A percentile compares a stretch with the other conserved stretches of the same genome.
These are phyloP conservation scores for Capsicum chinense DNA, from an alignment of 257 asterid genomes.

Conservation along the genomic window DNA sequence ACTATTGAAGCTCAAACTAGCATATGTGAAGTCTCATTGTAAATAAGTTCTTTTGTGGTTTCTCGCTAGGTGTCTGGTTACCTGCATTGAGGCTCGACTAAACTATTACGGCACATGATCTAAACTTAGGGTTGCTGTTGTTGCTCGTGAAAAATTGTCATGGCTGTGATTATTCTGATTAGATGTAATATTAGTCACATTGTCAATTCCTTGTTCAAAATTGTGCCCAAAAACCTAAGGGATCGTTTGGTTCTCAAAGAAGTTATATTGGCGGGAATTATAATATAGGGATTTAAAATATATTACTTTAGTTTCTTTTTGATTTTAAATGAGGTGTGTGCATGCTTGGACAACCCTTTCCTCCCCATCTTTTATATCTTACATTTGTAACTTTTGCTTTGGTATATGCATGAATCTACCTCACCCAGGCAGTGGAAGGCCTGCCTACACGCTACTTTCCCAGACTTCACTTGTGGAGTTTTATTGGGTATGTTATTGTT, in stretches of 20 bases:
- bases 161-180: too few species aligned
- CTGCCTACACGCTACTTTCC: too few species aligned
- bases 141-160: too few species aligned
- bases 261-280: not conserved
- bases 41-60: not conserved
- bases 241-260: not conserved
- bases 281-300: not conserved
- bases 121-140: not conserved
- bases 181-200: not conserved
- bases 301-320: not conserved
- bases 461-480: too few species aligned
- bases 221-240: not conserved
- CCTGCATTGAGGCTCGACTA: not conserved
- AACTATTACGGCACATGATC: not conserved
- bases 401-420: too few species aligned
- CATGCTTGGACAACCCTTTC: too few species aligned
- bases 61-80: not conserved
- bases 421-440: too few species aligned
- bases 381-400: too few species aligned
- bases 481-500: too few species aligned
- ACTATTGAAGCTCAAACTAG: not conserved
- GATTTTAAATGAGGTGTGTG: not conserved
- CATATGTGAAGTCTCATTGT: not conserved
- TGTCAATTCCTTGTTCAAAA: not conserved
- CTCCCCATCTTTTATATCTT: too few species aligned